Evolutionary conservation across 2,329 filamentous ascomycete species (phyloP), one percentile per base, ranked within the genome.

Genomic region (Aspergillus sojae): DNA sequence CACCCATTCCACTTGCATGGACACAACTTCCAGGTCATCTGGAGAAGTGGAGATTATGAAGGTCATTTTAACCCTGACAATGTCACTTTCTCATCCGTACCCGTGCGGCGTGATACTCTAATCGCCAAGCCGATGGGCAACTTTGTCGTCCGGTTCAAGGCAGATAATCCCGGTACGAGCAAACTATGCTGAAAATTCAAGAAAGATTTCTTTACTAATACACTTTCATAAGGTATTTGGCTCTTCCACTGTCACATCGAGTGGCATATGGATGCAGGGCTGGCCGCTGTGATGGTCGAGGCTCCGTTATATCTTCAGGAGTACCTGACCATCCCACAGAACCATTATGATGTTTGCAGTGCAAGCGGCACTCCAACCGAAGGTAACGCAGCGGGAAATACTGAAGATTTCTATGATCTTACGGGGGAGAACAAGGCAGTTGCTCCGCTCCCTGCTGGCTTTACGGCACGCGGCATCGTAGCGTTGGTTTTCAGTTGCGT

Each of bases 161-260:
- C 78, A n/a, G 75, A 81, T 60, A 81, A 81, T 62, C 79, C 79
- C 1, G 52, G 52, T 36, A 36, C 14, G 34, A 36, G 12, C 12
- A 16, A 36, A 4, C 1, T 16, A 36, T 16, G 14, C 12, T 3
- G 5, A 16, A 2, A 36, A 14, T 16, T 16, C 16, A 16, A 16
- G 14, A 5, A 2, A 14, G 21, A 21, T 21, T 21, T 21, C 21
- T 21, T 21, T 21, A 21, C 21, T 21, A 21, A 21, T 21, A 21
- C 21, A 21, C 21, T 21, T 21, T 21, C 21, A 21, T 21, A 32
- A 53, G 79, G 86, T 14, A 81, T 91, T 26, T 91, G 88, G 88
- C 75, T 91, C 4, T 91, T 93, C 79, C 91, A 93, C 77, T 94
- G 91, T 77, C 91, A 94, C 74, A 89, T 94, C 59, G 90, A 92